Evolutionary conservation across 1,139 yeast species (phyloP).

Genomic region (Kurtzmaniella natalensis): DNA sequence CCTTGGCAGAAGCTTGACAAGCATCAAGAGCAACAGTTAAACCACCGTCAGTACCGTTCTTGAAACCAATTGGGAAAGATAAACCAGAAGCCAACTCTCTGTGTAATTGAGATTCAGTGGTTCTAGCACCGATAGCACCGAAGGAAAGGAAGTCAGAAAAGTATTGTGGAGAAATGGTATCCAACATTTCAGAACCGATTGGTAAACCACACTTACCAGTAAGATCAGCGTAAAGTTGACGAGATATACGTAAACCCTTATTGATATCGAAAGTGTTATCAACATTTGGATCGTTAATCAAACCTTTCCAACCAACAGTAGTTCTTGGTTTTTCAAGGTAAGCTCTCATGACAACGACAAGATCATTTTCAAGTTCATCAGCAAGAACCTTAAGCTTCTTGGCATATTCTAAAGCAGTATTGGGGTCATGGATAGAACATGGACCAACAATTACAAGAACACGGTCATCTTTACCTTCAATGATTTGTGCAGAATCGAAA

Average conservation of each 20-base stretch:
- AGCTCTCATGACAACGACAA: conserved; percentile 92
- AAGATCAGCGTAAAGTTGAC: conserved; percentile 80
- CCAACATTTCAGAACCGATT: conserved; percentile 96
- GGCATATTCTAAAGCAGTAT: conserved; percentile 88
- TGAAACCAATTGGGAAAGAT: conserved; percentile 96
- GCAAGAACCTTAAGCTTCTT: conserved; percentile 55
- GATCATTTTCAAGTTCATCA: conserved; percentile 65
- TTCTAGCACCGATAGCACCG: conserved; percentile 98
- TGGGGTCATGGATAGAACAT: conserved; percentile 93
- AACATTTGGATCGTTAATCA: conserved; percentile 94
- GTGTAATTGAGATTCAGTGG: conserved; percentile 95
- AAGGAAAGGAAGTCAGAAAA: conserved; percentile 83
- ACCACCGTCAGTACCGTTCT: conserved; percentile 95
- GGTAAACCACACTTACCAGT: conserved; percentile 67
- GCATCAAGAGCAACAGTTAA: conserved; percentile 93
- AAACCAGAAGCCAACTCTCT: conserved; percentile 94
- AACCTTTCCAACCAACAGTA: conserved; percentile 98
- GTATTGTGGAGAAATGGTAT: conserved; percentile 94
- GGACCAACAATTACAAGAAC: conserved; percentile 87
- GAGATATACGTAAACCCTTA: conserved; percentile 85
- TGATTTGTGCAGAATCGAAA: conserved; percentile 63
- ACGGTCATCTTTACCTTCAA: conserved; percentile 77
- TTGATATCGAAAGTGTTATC: conserved; percentile 92
- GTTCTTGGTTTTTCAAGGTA: conserved; percentile 98
- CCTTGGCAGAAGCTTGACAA: conserved; percentile 84